phyloP scores from a whole-genome alignment of 352 stramenopile genomes.

The Phytophthora boehmeriae region DNA sequence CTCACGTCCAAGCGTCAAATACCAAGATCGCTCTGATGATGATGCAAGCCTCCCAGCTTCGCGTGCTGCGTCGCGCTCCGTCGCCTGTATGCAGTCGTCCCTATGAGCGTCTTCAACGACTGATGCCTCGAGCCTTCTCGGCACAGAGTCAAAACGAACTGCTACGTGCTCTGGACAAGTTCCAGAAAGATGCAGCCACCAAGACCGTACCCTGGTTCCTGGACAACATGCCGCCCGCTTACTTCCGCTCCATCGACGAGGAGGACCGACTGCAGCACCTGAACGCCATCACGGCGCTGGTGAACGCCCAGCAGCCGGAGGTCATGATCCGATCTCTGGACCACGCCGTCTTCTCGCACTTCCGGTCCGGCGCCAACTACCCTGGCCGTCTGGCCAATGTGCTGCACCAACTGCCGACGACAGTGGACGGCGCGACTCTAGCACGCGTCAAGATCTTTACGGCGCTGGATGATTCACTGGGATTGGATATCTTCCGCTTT shows the following conservation, averaged over 20 bases:
- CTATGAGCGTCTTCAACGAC: constrained; percentile 5
- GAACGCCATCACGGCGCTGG: constrained; percentile 85
- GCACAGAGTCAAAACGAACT: constrained; percentile 43
- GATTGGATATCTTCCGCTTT: constrained; percentile 89
- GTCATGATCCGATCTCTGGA: constrained; percentile 83
- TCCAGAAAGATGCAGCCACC: constrained; percentile 68
- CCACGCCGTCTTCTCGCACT: constrained; percentile 83
- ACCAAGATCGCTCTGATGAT: neutral
- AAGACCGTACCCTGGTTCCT: constrained; percentile 90
- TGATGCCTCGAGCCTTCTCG: constrained; percentile 19
- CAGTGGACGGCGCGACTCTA: constrained; percentile 64
- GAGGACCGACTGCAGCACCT: constrained; percentile 87
- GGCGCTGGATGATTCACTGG: constrained; percentile 82
- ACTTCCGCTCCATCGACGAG: constrained; percentile 88
- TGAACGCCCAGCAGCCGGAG: constrained; percentile 79
- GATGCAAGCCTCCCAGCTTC: constrained; percentile 27
- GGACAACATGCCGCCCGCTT: constrained; percentile 89
- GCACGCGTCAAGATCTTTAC: constrained; percentile 92
- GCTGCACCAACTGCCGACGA: constrained; percentile 68
- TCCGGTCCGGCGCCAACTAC: constrained; percentile 81
- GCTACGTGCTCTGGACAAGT: constrained; percentile 61
- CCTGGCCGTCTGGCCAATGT: constrained; percentile 75
- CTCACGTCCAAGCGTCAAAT: constrained; percentile 11
- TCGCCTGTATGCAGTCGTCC: neutral
- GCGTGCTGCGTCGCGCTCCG: constrained; percentile 14